phyloP scores from a whole-genome alignment of 345 rosid species.

The Eucalyptus marginata region DNA sequence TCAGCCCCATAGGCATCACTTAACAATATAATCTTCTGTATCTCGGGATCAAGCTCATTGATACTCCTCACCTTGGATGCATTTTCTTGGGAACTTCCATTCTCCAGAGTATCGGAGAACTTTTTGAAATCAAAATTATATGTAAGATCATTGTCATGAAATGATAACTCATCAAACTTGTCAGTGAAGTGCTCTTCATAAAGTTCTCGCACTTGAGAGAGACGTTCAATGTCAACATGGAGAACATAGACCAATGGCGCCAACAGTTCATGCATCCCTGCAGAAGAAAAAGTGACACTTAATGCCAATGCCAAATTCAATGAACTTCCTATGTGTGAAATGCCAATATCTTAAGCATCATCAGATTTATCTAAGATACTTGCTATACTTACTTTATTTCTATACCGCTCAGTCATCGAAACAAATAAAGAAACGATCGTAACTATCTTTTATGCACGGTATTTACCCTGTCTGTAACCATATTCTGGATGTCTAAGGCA shows the following conservation, averaged over 20 bases:
- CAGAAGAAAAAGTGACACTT: neutral
- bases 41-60: slow-evolving; percentile 80
- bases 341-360: neutral
- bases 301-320: neutral
- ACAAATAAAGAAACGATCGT: neutral
- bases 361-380: neutral
- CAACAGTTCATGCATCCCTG: slow-evolving; percentile 98
- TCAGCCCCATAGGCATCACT: slow-evolving; percentile 97
- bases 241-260: slow-evolving; percentile 92
- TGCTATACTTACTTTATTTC: neutral
- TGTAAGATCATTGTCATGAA: slow-evolving; percentile 58
- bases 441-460: neutral
- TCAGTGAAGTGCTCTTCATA: slow-evolving; percentile 85
- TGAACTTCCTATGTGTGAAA: neutral
- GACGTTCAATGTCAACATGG: slow-evolving; percentile 73
- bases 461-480: slow-evolving; percentile 81
- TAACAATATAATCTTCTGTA: slow-evolving; percentile 47
- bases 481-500: slow-evolving; percentile 84
- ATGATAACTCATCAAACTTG: slow-evolving; percentile 72
- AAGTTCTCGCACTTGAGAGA: slow-evolving; percentile 67
- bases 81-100: slow-evolving; percentile 33
- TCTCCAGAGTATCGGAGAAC: slow-evolving; percentile 49
- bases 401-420: neutral
- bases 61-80: slow-evolving; percentile 39
- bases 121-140: slow-evolving; percentile 82